These are phyloP conservation scores for Diddensiella santjacobensis DNA, from an alignment of 805 yeast species.

Conservation along the genomic window DNA sequence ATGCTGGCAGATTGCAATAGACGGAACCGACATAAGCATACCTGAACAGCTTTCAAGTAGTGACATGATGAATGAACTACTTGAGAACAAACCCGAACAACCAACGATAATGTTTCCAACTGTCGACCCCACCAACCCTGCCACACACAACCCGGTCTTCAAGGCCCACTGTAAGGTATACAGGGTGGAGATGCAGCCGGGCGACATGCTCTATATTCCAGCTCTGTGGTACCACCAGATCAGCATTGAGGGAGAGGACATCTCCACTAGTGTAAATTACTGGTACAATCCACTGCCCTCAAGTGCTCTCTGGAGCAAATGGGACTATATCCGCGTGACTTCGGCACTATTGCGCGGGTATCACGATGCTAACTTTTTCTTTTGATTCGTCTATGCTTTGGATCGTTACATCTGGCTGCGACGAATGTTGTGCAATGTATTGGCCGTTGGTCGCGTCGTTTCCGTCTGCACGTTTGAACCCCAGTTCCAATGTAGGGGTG, in stretches of 20 bases:
- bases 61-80: too few relatives aligned
- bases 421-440: constrained; percentile 30
- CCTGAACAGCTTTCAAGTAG: not conserved
- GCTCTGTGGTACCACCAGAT: constrained; percentile 42
- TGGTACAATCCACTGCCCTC: constrained; percentile 31
- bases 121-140: constrained; percentile 29
- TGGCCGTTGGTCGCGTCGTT: constrained; percentile 64
- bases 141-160: constrained; percentile 14
- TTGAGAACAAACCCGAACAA: not conserved
- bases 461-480: constrained; percentile 39
- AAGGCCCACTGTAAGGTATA: constrained; percentile 20
- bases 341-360: constrained; percentile 23
- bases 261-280: constrained; percentile 32
- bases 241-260: constrained; percentile 20
- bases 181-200: constrained; percentile 33
- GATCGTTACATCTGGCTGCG: constrained; percentile 27
- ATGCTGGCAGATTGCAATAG: constrained; percentile 16
- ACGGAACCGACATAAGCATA: constrained; percentile 10
- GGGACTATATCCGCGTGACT: constrained; percentile 30
- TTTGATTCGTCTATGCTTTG: constrained; percentile 16
- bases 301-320: constrained; percentile 29
- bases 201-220: constrained; percentile 38
- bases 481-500: constrained; percentile 31
- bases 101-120: constrained; percentile 32
- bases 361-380: constrained; percentile 24